These are phyloP conservation scores for Alternaria triticimaculans DNA, from an alignment of 2,329 filamentous ascomycete species.

Conservation along the genomic window DNA sequence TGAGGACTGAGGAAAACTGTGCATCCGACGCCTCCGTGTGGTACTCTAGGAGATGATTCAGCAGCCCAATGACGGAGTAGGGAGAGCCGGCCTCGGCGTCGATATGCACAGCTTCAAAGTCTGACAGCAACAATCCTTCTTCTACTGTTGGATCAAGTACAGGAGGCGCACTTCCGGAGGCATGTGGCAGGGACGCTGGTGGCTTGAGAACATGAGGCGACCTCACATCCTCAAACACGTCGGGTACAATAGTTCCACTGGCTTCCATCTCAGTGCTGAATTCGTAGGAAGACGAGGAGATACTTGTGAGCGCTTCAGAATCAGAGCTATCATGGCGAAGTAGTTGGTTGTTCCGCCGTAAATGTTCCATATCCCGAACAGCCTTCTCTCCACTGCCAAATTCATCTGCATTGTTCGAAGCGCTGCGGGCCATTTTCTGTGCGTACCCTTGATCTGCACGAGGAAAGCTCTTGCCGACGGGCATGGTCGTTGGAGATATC, in stretches of 20 bases:
- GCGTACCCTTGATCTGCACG: conserved; percentile 7
- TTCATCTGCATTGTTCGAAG: conserved; percentile 21
- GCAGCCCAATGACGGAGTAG: conserved; percentile 52
- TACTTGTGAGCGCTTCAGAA: conserved; percentile 46
- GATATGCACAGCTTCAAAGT: conserved; percentile 45
- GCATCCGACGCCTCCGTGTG: conserved; percentile 53
- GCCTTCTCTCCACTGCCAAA: conserved; percentile 40
- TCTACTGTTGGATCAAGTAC: conserved; percentile 34
- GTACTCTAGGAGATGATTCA: conserved; percentile 51
- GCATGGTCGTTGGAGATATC: conserved; percentile 38
- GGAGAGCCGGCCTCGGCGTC: conserved; percentile 44
- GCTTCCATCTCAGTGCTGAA: conserved; percentile 49
- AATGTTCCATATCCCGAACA: conserved; percentile 46
- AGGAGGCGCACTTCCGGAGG: conserved; percentile 34
- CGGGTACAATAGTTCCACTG: conserved; percentile 52
- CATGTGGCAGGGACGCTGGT: conserved; percentile 20
- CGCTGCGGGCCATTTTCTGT: conserved; percentile 21
- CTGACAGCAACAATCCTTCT: conserved; percentile 42
- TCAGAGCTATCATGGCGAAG: conserved; percentile 50
- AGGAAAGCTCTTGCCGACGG: conserved; percentile 17
- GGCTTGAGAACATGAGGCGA: conserved; percentile 33
- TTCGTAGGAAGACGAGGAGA: conserved; percentile 35
- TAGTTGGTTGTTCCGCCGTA: conserved; percentile 50
- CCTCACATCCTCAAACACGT: conserved; percentile 33
- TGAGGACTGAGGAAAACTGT: conserved; percentile 56